Evolutionary conservation across 305 asterid genomes (phyloP).

Genomic region (Coffea humblotiana): DNA sequence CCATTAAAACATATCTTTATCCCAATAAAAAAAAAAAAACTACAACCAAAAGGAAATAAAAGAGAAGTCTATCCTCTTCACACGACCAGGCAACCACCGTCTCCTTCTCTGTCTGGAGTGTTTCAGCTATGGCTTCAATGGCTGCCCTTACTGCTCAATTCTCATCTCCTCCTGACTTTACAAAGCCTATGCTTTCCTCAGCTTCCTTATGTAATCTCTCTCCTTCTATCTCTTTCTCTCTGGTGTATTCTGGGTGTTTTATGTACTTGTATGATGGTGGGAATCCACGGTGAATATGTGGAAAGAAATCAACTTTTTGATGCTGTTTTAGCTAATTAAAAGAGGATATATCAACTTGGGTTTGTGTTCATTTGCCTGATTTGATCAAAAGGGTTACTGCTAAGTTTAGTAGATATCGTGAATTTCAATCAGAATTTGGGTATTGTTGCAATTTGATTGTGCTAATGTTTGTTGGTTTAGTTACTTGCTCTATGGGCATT

Average conservation of each 20-base stretch:
- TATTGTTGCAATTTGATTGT: neutral
- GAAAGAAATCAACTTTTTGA: neutral
- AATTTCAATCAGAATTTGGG: neutral
- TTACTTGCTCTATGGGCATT: neutral
- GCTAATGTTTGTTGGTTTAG: neutral
- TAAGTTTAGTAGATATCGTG: neutral
- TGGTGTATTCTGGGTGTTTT: neutral
- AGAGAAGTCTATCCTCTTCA: conserved; percentile 1
- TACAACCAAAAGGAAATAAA: too few species aligned
- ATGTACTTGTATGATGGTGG: neutral
- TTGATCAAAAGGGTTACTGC: neutral
- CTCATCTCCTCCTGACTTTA: conserved; percentile 16
- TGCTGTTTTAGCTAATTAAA: neutral
- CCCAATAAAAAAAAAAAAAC: too few species aligned
- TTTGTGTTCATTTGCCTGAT: neutral
- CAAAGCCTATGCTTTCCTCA: conserved; percentile 21
- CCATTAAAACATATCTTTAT: too few species aligned
- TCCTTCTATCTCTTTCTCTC: neutral
- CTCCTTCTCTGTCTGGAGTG: neutral
- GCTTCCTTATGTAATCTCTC: conserved; percentile 17
- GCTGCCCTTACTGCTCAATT: conserved; percentile 28
- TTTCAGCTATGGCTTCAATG: conserved; percentile 23
- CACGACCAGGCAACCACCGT: neutral
- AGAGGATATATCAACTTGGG: neutral
- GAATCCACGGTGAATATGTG: neutral